These are phyloP conservation scores for Jackrogersella minutella DNA, from an alignment of 495 filamentous ascomycete genomes.

Conservation along the genomic window DNA sequence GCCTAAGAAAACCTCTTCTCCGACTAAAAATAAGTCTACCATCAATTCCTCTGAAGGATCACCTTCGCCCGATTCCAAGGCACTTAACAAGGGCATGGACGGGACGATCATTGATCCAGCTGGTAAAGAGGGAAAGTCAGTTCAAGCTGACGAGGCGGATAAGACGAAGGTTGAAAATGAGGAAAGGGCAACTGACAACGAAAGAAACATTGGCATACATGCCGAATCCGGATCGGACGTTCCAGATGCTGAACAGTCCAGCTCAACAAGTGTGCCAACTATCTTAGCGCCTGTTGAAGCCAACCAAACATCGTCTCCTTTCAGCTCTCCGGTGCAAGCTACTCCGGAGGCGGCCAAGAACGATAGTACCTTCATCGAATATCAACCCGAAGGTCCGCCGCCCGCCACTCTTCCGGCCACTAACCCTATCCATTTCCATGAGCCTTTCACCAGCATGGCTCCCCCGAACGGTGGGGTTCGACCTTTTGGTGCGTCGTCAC, in stretches of 20 bases:
- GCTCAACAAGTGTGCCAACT: constrained; percentile 20
- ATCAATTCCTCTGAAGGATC: constrained; percentile 9
- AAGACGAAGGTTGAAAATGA: constrained; percentile 70
- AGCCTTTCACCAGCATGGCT: constrained; percentile 40
- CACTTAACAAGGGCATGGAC: constrained; percentile 69
- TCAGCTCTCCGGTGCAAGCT: constrained; percentile 23
- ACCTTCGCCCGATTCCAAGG: constrained; percentile 61
- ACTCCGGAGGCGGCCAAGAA: constrained; percentile 4
- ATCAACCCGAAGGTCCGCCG: constrained; percentile 50
- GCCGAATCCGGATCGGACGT: constrained; percentile 14
- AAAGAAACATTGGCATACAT: not conserved
- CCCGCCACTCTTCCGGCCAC: constrained; percentile 30
- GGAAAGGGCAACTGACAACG: constrained; percentile 42
- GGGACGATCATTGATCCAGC: too few relatives aligned
- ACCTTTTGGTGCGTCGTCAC: constrained; percentile 22
- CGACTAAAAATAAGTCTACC: too few relatives aligned
- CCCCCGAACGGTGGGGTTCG: constrained; percentile 2
- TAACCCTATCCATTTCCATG: constrained; percentile 48
- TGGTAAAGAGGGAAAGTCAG: constrained; percentile 79
- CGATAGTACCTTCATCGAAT: constrained; percentile 43
- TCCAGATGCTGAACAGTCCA: constrained; percentile 11
- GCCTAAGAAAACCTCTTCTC: constrained; percentile 49
- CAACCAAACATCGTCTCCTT: constrained; percentile 19
- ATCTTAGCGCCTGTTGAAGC: constrained; percentile 29
- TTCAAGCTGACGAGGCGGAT: constrained; percentile 74